Evolutionary conservation across 768 basidiomycete genomes (phyloP), one percentile per base, ranked within the genome.

Genomic region (Pleurotus eryngii): DNA sequence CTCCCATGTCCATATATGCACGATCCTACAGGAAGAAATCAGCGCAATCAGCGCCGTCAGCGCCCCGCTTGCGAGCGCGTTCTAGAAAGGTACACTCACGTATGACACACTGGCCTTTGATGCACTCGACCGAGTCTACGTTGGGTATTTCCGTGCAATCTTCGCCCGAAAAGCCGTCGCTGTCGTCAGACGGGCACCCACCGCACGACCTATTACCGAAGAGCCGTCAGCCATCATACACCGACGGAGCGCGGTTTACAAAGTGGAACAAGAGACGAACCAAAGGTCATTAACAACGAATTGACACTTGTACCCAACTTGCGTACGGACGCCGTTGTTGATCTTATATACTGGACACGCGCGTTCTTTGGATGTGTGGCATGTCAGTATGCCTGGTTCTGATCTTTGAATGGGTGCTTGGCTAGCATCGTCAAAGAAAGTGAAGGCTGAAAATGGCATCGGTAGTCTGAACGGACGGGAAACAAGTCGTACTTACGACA

Each of bases 121-220:
- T 57, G 64, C 77, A 79, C 9, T 64, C 60, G 18, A 79, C 75
- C 6, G 65, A 56, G 50, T 72, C 69, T n/a, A 75, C 75, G 49
- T 74, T 64, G n/a, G 74, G 71, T 58, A 79, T 78, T 8, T 67
- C 64, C 49, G 74, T 76, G 65, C 79, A 81, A 63, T 79, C 78
- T 40, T 74, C 61, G 1, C 77, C 78, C 6, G 67, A 68, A n/a
- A 64, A 70, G 15, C 55, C 56, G 43, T 62, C 64, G 37, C 48
- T 15, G 12, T 59, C 60, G 12, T 60, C 56, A 15, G 60, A 53
- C 15, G 65, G 61, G 47, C 71, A 72, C 1, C 67, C 69, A 7
- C 71, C 69, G 38, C 71, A 72, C 8, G 71, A 69, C 57, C 69
- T 71, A 50, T 35, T 35, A 11, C 30, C 30, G 11, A 8, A 4